A percentile compares a stretch with the other conserved stretches of the same genome.
These are phyloP conservation scores for Waltergamsia citrina DNA, from an alignment of 2,329 filamentous ascomycete genomes.

Conservation along the genomic window DNA sequence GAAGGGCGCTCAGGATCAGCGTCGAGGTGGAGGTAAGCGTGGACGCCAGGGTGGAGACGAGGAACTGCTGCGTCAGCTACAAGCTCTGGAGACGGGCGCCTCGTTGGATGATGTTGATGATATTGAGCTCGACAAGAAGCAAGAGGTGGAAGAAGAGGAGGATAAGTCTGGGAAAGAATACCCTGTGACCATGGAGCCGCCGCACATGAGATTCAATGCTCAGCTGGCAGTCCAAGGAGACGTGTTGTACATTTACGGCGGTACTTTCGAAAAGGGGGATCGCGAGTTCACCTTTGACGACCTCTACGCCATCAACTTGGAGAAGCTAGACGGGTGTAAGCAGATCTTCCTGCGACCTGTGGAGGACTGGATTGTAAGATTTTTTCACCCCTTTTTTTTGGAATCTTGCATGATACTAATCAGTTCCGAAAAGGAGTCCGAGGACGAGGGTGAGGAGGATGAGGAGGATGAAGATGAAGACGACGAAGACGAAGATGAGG, in stretches of 20 bases:
- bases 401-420: constrained; percentile 6
- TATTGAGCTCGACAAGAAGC: constrained; percentile 39
- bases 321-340: constrained; percentile 87
- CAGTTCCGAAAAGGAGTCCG: constrained; percentile 34
- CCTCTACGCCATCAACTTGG: constrained; percentile 86
- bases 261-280: constrained; percentile 91
- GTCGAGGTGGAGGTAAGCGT: constrained; percentile 45
- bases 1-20: constrained; percentile 39
- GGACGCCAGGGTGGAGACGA: constrained; percentile 88
- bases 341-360: constrained; percentile 81
- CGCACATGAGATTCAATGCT: constrained; percentile 84
- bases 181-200: constrained; percentile 69
- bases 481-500: constrained; percentile 39
- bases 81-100: constrained; percentile 82
- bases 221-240: constrained; percentile 88
- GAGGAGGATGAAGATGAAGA: constrained; percentile 45
- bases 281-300: constrained; percentile 95
- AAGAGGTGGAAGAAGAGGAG: constrained; percentile 44
- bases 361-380: constrained; percentile 66
- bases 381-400: constrained; percentile 19
- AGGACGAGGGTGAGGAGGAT: constrained; percentile 52
- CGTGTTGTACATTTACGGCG: constrained; percentile 86
- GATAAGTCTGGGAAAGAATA: constrained; percentile 50
- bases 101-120: constrained; percentile 50
- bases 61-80: constrained; percentile 78